These are phyloP conservation scores for Alternaria burnsii DNA, from an alignment of 2,329 filamentous ascomycete species.

Conservation along the genomic window DNA sequence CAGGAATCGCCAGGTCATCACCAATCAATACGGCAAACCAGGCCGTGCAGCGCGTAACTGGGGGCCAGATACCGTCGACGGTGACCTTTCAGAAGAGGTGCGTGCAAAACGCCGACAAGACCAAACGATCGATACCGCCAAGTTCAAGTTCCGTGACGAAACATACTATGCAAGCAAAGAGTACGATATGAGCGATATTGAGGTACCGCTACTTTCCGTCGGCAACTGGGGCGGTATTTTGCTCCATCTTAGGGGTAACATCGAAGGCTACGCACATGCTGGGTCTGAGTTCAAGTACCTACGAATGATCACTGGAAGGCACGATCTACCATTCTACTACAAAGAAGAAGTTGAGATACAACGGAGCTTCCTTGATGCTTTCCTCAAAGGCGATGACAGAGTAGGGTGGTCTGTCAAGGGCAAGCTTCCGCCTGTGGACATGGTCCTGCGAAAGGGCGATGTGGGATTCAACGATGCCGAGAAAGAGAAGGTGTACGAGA, in stretches of 20 bases:
- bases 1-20: conserved; percentile 70
- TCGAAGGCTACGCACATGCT: conserved; percentile 70
- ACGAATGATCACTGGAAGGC: conserved; percentile 73
- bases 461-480: conserved; percentile 72
- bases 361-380: conserved; percentile 73
- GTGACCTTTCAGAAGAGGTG: conserved; percentile 63
- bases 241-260: conserved; percentile 73
- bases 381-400: conserved; percentile 72
- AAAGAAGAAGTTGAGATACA: conserved; percentile 73
- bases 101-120: conserved; percentile 58
- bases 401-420: conserved; percentile 68
- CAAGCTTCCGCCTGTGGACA: conserved; percentile 66
- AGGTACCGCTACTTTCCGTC: conserved; percentile 72
- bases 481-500: conserved; percentile 64
- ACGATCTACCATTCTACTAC: conserved; percentile 78
- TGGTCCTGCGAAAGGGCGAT: conserved; percentile 71
- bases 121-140: conserved; percentile 44
- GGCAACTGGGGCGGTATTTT: conserved; percentile 77
- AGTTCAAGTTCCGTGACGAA: conserved; percentile 68
- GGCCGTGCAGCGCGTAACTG: conserved; percentile 61
- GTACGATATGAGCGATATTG: conserved; percentile 70
- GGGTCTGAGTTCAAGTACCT: conserved; percentile 74
- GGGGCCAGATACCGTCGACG: conserved; percentile 66
- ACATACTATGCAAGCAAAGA: conserved; percentile 71
- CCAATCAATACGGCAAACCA: conserved; percentile 72